Evolutionary conservation across 805 yeast genomes (phyloP).

Genomic region (Kuraishia floccosa): DNA sequence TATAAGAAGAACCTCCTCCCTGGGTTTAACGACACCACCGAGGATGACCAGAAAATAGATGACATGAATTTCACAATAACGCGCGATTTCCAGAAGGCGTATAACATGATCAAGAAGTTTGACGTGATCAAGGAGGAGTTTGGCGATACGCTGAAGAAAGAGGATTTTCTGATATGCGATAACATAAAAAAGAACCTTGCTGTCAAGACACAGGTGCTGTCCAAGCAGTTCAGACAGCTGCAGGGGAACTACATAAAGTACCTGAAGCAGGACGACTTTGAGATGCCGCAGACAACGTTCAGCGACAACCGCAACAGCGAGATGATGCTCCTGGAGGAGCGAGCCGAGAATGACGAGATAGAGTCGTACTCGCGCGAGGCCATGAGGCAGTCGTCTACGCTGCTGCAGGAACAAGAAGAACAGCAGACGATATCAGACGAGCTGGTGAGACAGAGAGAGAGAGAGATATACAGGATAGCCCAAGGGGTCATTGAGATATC

Average conservation of each 20-base stretch:
- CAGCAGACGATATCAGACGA: constrained; percentile 24
- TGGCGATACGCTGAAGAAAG: constrained; percentile 15
- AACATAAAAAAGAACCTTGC: constrained; percentile 84
- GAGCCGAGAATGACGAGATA: constrained; percentile 22
- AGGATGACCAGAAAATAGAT: constrained; percentile 72
- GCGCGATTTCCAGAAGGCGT: constrained; percentile 66
- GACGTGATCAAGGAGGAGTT: constrained; percentile 27
- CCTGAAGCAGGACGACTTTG: constrained; percentile 54
- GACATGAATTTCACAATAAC: constrained; percentile 66
- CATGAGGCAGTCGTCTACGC: constrained; percentile 32
- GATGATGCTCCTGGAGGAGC: constrained; percentile 13
- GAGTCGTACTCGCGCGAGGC: constrained; percentile 45
- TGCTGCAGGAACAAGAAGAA: constrained; percentile 18
- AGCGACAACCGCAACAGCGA: neutral
- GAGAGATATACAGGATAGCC: constrained; percentile 83
- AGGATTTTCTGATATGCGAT: constrained; percentile 56
- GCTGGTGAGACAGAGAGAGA: constrained; percentile 62
- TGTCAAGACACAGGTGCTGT: constrained; percentile 64
- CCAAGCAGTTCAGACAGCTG: constrained; percentile 70
- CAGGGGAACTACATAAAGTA: constrained; percentile 86
- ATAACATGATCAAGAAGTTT: constrained; percentile 61
- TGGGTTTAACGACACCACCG: constrained; percentile 71
- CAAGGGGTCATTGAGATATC: constrained; percentile 91
- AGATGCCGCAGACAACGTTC: neutral
- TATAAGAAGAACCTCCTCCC: constrained; percentile 82